phyloP scores from a whole-genome alignment of 2,329 filamentous ascomycete species.

The Claviceps monticola region DNA sequence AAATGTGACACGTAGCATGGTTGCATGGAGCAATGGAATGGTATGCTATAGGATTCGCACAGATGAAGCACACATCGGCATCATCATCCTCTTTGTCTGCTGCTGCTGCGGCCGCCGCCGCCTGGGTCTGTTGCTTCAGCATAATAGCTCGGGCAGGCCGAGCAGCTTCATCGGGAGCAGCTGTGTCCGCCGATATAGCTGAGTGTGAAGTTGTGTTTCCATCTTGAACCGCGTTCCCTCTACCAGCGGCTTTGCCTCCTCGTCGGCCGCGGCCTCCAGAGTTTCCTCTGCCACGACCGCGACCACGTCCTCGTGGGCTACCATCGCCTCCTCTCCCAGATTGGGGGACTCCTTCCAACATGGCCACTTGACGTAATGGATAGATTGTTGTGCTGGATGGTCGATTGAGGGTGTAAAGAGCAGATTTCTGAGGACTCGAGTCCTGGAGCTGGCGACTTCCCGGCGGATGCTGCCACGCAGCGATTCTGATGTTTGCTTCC shows the following conservation, averaged over 20 bases:
- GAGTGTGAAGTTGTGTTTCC: slow-evolving; percentile 5
- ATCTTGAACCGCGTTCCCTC: slow-evolving; percentile 5
- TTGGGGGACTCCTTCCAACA: slow-evolving; percentile 11
- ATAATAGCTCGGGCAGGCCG: slow-evolving; percentile 19
- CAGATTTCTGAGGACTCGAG: not conserved
- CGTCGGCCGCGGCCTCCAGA: slow-evolving; percentile 9
- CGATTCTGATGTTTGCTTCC: not conserved
- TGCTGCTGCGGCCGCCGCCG: slow-evolving; percentile 11
- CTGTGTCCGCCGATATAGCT: slow-evolving; percentile 12
- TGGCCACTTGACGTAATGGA: slow-evolving; percentile 1
- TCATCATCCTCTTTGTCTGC: slow-evolving; percentile 30
- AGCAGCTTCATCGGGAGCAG: slow-evolving; percentile 18
- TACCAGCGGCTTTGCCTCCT: slow-evolving; percentile 15
- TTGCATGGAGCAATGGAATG: slow-evolving; percentile 87
- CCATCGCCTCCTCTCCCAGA: slow-evolving; percentile 19
- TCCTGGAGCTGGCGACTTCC: not conserved
- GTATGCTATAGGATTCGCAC: slow-evolving; percentile 79
- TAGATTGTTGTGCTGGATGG: not conserved
- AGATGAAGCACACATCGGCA: slow-evolving; percentile 91
- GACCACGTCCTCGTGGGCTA: slow-evolving; percentile 24
- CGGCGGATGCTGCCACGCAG: not conserved
- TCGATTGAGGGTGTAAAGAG: not conserved
- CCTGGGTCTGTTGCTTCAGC: slow-evolving; percentile 8
- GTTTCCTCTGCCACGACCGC: slow-evolving; percentile 16
- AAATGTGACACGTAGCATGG: slow-evolving; percentile 93